These are phyloP conservation scores for Huntiella savannae DNA, from an alignment of 2,329 filamentous ascomycete genomes.

Conservation along the genomic window DNA sequence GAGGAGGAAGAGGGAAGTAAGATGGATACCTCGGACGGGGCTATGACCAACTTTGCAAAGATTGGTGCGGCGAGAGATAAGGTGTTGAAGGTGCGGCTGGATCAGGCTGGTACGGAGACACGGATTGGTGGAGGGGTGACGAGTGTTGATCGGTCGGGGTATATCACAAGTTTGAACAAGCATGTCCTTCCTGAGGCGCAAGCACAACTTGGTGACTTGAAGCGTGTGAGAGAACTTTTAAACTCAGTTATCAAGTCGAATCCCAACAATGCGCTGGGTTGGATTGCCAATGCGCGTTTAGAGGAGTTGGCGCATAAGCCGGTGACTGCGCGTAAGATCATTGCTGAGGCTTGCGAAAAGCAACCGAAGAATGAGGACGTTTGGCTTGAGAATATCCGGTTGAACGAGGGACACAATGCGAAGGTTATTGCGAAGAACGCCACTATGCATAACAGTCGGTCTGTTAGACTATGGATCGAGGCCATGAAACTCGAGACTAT, in stretches of 20 bases:
- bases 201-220: constrained; percentile 81
- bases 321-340: constrained; percentile 72
- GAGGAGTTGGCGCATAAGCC: constrained; percentile 88
- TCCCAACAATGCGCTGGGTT: constrained; percentile 80
- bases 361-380: constrained; percentile 89
- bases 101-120: constrained; percentile 46
- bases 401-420: constrained; percentile 83
- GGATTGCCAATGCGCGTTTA: constrained; percentile 82
- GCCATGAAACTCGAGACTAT: constrained; percentile 85
- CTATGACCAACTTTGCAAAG: constrained; percentile 94
- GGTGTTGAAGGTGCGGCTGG: constrained; percentile 80
- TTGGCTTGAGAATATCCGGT: constrained; percentile 87
- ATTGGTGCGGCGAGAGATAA: constrained; percentile 94
- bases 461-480: constrained; percentile 81
- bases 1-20: constrained; percentile 37
- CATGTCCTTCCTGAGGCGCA: constrained; percentile 62
- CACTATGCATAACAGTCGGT: constrained; percentile 77
- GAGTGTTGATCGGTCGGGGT: constrained; percentile 86
- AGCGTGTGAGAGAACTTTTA: constrained; percentile 77
- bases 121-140: constrained; percentile 62
- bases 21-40: constrained; percentile 48
- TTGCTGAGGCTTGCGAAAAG: constrained; percentile 70
- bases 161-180: constrained; percentile 78
- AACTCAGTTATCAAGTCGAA: constrained; percentile 97
- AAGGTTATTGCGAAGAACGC: constrained; percentile 90